Evolutionary conservation across 805 yeast genomes (phyloP).

Genomic region (Lipomyces yamanashiensis): DNA sequence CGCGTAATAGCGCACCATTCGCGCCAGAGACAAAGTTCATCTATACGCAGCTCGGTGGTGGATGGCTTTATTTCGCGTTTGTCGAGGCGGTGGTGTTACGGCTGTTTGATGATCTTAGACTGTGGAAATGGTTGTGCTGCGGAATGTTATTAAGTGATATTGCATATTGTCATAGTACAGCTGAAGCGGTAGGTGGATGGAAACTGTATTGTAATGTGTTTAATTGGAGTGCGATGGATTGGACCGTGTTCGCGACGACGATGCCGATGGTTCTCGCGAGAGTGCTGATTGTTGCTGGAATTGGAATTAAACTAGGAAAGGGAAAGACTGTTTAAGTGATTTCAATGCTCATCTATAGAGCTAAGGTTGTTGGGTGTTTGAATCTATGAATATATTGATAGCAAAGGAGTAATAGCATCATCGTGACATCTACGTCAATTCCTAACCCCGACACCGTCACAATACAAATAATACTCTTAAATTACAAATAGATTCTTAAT

Average conservation of each 20-base stretch:
- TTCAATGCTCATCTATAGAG: too few relatives aligned
- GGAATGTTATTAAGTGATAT: conserved; percentile 1
- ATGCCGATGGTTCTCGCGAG: background rate
- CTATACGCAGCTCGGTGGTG: conserved; percentile 2
- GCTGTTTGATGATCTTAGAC: background rate
- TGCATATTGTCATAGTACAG: background rate
- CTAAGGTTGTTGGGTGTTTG: too few relatives aligned
- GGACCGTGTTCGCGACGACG: background rate
- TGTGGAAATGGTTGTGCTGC: background rate
- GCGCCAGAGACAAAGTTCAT: background rate
- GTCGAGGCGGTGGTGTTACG: conserved; percentile 5
- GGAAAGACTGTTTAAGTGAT: too few relatives aligned
- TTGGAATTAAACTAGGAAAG: background rate
- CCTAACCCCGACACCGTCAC: too few relatives aligned
- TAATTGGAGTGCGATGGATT: background rate
- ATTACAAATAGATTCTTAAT: too few relatives aligned
- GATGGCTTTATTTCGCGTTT: conserved; percentile 6
- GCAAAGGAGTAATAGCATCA: background rate
- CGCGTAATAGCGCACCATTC: background rate
- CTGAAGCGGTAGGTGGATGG: background rate
- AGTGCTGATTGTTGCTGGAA: background rate
- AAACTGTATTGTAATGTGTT: background rate
- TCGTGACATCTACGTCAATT: too few relatives aligned
- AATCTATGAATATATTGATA: background rate
- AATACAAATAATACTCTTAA: background rate